phyloP scores from a whole-genome alignment of 2,329 filamentous ascomycete species.

The Exophiala sp. region DNA sequence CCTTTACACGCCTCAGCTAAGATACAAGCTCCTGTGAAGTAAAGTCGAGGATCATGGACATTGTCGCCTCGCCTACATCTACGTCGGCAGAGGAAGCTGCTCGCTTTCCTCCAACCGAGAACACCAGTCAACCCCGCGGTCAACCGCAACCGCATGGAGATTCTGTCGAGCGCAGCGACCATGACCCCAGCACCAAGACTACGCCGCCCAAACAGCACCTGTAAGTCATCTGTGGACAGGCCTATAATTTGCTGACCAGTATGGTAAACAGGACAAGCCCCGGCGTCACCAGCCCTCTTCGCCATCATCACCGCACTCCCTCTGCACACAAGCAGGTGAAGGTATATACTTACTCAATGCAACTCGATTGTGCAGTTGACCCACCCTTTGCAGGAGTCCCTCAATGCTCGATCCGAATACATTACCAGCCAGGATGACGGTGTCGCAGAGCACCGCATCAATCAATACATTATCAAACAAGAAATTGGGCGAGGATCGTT shows the following conservation, averaged over 20 bases:
- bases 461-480: conserved; percentile 89
- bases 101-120: conserved; percentile 14
- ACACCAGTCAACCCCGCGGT: conserved; percentile 36
- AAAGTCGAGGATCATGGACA: conserved; percentile 29
- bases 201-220: conserved; percentile 44
- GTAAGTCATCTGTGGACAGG: conserved; percentile 34
- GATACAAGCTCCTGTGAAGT: conserved; percentile 18
- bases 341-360: conserved; percentile 37
- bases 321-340: conserved; percentile 62
- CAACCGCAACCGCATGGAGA: conserved; percentile 45
- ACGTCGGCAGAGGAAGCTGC: conserved; percentile 21
- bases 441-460: conserved; percentile 77
- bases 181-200: conserved; percentile 13
- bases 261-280: conserved; percentile 49
- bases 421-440: conserved; percentile 81
- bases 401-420: conserved; percentile 85
- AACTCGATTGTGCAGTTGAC: conserved; percentile 2
- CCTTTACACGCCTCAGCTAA: conserved; percentile 65
- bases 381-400: conserved; percentile 65
- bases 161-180: conserved; percentile 40
- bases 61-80: conserved; percentile 28
- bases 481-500: conserved; percentile 98
- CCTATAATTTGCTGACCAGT: conserved; percentile 2
- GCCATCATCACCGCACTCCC: conserved; percentile 61
- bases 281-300: conserved; percentile 59